Percentiles rank a stretch among this genome's conserved stretches.
Conservation (phyloP, 1,139 yeast species). For the Candida mesenterica region DNA sequence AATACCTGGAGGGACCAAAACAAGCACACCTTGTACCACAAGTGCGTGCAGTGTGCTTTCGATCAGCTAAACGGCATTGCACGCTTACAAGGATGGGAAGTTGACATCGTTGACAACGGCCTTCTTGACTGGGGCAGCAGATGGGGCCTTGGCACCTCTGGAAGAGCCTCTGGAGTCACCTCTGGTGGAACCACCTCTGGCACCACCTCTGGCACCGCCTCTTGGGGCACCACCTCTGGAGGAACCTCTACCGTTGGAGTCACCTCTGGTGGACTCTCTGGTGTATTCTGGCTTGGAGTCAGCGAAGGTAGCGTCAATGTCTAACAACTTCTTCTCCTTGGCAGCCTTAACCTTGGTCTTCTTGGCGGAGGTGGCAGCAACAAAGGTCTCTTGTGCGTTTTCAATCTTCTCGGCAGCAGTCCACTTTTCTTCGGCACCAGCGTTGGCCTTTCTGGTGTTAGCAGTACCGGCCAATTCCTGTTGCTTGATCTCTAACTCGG, state of each 20-base stretch:
- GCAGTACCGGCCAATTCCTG: constrained; percentile 39
- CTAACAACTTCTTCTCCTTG: constrained; percentile 70
- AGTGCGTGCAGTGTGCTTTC: constrained; percentile 6
- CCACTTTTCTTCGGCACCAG: constrained; percentile 61
- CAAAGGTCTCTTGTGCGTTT: constrained; percentile 56
- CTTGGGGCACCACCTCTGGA: constrained; percentile 14
- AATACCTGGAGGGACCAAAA: constrained; percentile 1
- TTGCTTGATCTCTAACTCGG: constrained; percentile 54
- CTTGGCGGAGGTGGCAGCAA: constrained; percentile 58
- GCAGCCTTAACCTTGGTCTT: constrained; percentile 58
- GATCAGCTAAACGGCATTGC: not conserved
- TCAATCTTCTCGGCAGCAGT: constrained; percentile 59
- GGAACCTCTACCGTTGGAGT: constrained; percentile 20
- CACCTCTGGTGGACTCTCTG: constrained; percentile 31
- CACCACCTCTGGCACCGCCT: constrained; percentile 24
- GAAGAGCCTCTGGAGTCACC: constrained; percentile 20
- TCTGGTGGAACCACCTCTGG: constrained; percentile 17
- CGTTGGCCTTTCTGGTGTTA: constrained; percentile 55
- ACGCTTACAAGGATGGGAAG: constrained; percentile 56
- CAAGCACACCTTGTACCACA: not conserved
- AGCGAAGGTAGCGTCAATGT: constrained; percentile 62
- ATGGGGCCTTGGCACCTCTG: constrained; percentile 20
- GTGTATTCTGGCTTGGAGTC: constrained; percentile 32
- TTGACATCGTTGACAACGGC: constrained; percentile 54
- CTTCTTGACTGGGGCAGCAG: constrained; percentile 24